phyloP scores from a whole-genome alignment of 257 asterid species.

The Thymus quinquecostatus region DNA sequence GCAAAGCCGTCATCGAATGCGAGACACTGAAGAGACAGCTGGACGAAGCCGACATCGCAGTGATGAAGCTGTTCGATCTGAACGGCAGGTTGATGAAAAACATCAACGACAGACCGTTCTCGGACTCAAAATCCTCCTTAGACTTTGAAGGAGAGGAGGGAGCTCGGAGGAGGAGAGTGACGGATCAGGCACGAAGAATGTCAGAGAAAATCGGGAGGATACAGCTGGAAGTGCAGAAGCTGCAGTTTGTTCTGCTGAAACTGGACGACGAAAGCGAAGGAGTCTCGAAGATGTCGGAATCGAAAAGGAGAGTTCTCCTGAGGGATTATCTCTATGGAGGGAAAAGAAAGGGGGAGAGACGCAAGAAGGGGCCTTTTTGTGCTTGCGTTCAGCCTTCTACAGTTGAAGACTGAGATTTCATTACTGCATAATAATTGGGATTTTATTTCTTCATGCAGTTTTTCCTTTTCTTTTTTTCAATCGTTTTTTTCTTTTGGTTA shows the following conservation, averaged over 20 bases:
- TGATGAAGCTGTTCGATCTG: constrained; percentile 72
- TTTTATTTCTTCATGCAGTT: constrained; percentile 11
- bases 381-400: constrained; percentile 60
- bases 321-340: constrained; percentile 56
- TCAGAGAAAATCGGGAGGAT: constrained; percentile 65
- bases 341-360: constrained; percentile 40
- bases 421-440: not conserved
- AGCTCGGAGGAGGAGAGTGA: constrained; percentile 56
- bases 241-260: constrained; percentile 57
- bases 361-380: constrained; percentile 48
- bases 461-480: not conserved
- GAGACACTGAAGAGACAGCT: constrained; percentile 79
- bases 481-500: not conserved
- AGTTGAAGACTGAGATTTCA: constrained; percentile 47
- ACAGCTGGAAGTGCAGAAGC: constrained; percentile 65
- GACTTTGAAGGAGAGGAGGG: constrained; percentile 68
- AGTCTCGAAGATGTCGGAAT: constrained; percentile 39
- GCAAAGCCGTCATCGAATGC: constrained; percentile 76
- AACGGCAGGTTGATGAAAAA: constrained; percentile 67
- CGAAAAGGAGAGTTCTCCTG: constrained; percentile 49
- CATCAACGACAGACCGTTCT: constrained; percentile 51
- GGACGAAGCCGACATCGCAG: constrained; percentile 73
- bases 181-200: constrained; percentile 54
- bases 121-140: constrained; percentile 56
- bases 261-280: constrained; percentile 50